phyloP scores from a whole-genome alignment of 139 green algal species.

The Nannochloris sp. region DNA sequence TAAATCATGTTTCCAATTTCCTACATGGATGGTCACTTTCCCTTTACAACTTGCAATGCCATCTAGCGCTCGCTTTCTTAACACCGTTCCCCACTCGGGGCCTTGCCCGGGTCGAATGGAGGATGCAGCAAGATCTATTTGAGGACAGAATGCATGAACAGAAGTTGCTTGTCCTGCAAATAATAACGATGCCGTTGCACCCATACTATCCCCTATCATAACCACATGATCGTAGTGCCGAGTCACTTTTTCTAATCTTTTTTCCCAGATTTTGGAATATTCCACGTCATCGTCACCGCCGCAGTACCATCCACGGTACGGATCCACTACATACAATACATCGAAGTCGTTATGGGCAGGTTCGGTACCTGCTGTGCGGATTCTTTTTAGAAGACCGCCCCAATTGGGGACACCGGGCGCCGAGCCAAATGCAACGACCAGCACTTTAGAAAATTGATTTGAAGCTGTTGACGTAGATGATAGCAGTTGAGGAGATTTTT shows the following conservation, averaged over 20 bases:
- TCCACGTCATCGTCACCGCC: conserved; percentile 35
- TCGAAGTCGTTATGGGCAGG: conserved; percentile 51
- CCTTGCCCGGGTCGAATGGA: conserved; percentile 50
- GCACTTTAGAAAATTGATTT: conserved; percentile 13
- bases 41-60: conserved; percentile 16
- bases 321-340: conserved; percentile 78
- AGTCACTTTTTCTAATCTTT: conserved; percentile 30
- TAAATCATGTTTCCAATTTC: conserved; percentile 76
- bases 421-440: conserved; percentile 89
- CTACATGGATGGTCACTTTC: conserved; percentile 29
- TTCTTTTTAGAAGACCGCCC: conserved; percentile 63
- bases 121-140: conserved; percentile 57
- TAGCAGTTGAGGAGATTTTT: conserved; percentile 13
- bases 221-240: conserved; percentile 63
- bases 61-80: conserved; percentile 35
- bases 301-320: conserved; percentile 60
- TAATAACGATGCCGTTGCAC: conserved; percentile 72
- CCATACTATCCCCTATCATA: conserved; percentile 91
- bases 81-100: conserved; percentile 18
- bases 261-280: conserved; percentile 29
- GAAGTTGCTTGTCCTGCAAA: conserved; percentile 64
- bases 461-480: conserved; percentile 17
- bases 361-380: conserved; percentile 19
- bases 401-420: conserved; percentile 93
- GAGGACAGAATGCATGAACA: conserved; percentile 75